Base-by-base conservation (phyloP, 1,284 basidiomycete genomes). In the Fomitopsis palustris region DNA sequence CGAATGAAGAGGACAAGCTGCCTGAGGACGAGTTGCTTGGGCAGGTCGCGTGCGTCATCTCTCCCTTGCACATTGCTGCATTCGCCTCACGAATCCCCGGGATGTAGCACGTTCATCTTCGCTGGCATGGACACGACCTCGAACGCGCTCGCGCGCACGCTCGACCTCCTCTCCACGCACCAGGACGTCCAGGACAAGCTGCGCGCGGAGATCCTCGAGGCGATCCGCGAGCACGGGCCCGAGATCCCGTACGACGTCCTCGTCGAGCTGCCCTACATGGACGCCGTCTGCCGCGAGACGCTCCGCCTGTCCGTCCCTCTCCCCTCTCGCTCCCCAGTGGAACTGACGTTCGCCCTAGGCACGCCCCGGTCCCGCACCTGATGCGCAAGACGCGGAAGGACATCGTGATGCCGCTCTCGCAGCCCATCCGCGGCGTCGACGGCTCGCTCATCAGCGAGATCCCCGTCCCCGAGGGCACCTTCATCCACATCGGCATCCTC, bases 401-500 rank as follows among this genome's bases (percentile, higher is more conserved):
- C 61, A 81, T 85, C 52, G 65, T 82, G 2, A 74, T 87, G 19
- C 84, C 83, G 0, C 73, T 86, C 39, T 74, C 71, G 33, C 61
- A 66, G 8, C 82, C 81, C 1, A 63, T 83, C 35, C 66, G 63
- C 14, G 78, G 77, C 0, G 55, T 63, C 5, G 66, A 74, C 2
- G 82, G 81, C 0, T 59, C 73, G 42, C 60, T 65, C 0, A 70
- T 79, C 3, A 68, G 73, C 35, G 71, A 72, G 29, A 67, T 86
- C 27, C 58, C 71, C 0, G 69, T 86, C 29, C 70, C 75, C 12
- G 82, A 82, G 64, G 82, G 79, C 7, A 78, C 77, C 0, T 56
- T 62, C 0, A 59, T 86, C 14, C 65, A 66, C 9, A 68, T 78
- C 1, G 75, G 81, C 1, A 72, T 81, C 16, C 57, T 65, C 1